Conservation (phyloP, 306 rosid species). For the Castanea crenata region DNA sequence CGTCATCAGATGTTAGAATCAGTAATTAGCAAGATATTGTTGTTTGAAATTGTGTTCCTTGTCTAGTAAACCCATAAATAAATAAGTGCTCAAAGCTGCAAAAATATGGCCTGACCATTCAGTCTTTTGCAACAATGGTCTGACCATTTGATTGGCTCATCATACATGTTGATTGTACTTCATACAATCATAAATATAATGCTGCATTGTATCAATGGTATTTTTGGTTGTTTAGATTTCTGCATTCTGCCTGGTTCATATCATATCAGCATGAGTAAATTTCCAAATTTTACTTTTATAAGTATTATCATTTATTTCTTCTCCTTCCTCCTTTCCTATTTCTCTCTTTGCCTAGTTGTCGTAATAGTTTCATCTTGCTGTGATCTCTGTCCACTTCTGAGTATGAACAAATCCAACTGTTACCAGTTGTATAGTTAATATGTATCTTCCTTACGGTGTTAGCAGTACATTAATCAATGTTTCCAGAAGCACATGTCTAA, state of each 20-base stretch:
- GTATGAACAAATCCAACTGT: too few relatives aligned
- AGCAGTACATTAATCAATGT: too few relatives aligned
- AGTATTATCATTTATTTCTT: too few relatives aligned
- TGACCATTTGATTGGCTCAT: background rate
- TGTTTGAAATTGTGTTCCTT: background rate
- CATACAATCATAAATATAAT: background rate
- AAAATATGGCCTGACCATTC: background rate
- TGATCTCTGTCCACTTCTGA: too few relatives aligned
- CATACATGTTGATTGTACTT: background rate
- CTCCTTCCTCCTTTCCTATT: too few relatives aligned
- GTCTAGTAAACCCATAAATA: background rate
- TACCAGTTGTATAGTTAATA: too few relatives aligned
- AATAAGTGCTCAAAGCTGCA: background rate
- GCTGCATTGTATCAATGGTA: background rate
- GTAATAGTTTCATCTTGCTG: too few relatives aligned
- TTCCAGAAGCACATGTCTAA: too few relatives aligned
- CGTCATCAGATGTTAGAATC: background rate
- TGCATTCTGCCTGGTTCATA: background rate
- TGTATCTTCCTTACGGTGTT: too few relatives aligned
- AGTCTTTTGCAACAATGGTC: background rate
- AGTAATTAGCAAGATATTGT: background rate
- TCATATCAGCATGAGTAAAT: background rate
- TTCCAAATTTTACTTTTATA: background rate
- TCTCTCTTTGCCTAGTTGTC: too few relatives aligned
- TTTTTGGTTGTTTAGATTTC: background rate